Conservation (phyloP, 78 protist genomes). For the Guillardia theta region DNA sequence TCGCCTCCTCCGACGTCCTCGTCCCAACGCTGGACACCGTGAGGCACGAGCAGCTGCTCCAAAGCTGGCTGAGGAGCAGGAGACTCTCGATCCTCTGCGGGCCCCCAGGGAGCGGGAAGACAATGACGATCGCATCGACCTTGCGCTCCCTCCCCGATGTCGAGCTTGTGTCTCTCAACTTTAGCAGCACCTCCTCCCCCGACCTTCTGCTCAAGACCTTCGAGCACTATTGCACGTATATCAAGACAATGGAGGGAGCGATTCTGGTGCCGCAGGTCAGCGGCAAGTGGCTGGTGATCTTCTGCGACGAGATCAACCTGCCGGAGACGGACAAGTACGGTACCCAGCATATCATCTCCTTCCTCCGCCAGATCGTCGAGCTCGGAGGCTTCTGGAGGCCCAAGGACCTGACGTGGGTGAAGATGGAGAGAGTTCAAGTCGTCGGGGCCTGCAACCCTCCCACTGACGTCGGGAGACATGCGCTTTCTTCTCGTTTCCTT, state of each 20-base stretch:
- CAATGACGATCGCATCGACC: conserved; percentile 90
- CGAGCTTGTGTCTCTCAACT: conserved; percentile 89
- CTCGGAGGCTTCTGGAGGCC: conserved; percentile 94
- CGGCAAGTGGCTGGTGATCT: conserved; percentile 86
- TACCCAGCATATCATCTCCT: conserved; percentile 92
- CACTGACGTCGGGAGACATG: conserved; percentile 97
- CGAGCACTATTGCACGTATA: conserved; percentile 77
- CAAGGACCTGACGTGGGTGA: conserved; percentile 67
- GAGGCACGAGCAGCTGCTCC: conserved; percentile 89
- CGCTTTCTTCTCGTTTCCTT: conserved; percentile 84
- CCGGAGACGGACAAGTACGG: conserved; percentile 94
- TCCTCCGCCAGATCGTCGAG: conserved; percentile 92
- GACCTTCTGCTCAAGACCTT: conserved; percentile 80
- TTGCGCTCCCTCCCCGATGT: conserved; percentile 73
- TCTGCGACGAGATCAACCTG: conserved; percentile 96
- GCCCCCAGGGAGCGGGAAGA: conserved; percentile 97
- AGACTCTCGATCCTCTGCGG: conserved; percentile 88
- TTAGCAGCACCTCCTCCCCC: conserved; percentile 86
- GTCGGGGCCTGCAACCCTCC: conserved; percentile 98
- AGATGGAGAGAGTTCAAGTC: conserved; percentile 85
- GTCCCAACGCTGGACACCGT: conserved; percentile 92
- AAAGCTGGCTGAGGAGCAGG: conserved; percentile 76
- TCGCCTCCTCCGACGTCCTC: not conserved
- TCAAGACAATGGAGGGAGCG: conserved; percentile 76
- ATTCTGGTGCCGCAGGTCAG: conserved; percentile 58